These are phyloP conservation scores for Oidium heveae DNA, from an alignment of 2,329 filamentous ascomycete genomes.

Conservation along the genomic window DNA sequence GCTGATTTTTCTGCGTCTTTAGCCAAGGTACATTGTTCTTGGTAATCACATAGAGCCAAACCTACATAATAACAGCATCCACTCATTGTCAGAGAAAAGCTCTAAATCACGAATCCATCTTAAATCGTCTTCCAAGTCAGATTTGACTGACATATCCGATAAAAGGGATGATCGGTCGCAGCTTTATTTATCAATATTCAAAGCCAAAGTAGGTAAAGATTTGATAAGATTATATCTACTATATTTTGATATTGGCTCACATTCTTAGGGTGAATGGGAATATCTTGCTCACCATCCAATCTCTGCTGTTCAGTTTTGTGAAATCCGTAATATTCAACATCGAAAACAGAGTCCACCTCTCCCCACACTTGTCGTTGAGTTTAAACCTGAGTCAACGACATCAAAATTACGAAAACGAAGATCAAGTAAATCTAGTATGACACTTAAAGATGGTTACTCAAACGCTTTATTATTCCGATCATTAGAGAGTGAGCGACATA, in stretches of 20 bases:
- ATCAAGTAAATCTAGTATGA: conserved; percentile 34
- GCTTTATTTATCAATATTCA: conserved; percentile 14
- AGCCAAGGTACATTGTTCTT: conserved; percentile 35
- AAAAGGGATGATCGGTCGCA: conserved; percentile 3
- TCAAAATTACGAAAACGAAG: conserved; percentile 38
- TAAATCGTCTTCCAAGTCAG: conserved; percentile 9
- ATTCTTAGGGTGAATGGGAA: conserved; percentile 14
- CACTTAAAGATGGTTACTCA: conserved; percentile 11
- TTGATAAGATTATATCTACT: not conserved
- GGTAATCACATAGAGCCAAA: conserved; percentile 20
- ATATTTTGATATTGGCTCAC: not conserved
- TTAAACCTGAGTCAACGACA: conserved; percentile 23
- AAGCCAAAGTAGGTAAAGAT: conserved; percentile 12
- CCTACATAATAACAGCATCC: conserved; percentile 22
- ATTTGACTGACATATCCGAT: conserved; percentile 8
- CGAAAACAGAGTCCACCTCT: conserved; percentile 34
- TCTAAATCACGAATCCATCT: not conserved
- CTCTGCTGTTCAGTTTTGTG: conserved; percentile 13
- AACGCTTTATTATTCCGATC: conserved; percentile 30
- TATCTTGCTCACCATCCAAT: conserved; percentile 12
- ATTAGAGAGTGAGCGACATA: conserved; percentile 24
- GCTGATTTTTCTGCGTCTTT: conserved; percentile 1
- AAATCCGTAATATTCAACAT: conserved; percentile 29
- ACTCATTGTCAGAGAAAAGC: conserved; percentile 1
- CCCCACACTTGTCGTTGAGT: conserved; percentile 30